A percentile compares a stretch with the other conserved stretches of the same genome.
phyloP scores from a whole-genome alignment of 169 alveolate species.

The Plasmodium chabaudi region DNA sequence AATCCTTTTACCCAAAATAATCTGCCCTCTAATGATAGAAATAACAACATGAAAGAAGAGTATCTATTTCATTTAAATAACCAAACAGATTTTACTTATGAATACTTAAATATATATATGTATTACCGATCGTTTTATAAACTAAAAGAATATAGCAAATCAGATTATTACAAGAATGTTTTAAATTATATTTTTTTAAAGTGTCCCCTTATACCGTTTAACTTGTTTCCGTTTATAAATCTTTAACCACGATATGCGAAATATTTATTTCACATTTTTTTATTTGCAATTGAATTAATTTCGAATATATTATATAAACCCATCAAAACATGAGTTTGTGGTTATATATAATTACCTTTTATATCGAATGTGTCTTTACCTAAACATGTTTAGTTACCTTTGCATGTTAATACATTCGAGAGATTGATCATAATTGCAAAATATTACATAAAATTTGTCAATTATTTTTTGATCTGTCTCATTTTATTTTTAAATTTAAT shows the following conservation, averaged over 20 bases:
- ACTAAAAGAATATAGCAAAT: slow-evolving; percentile 38
- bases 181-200: slow-evolving; percentile 45
- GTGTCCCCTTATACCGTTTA: slow-evolving; percentile 60
- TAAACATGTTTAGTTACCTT: too few relatives aligned
- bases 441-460: too few relatives aligned
- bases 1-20: background rate
- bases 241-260: slow-evolving; percentile 3
- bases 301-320: too few relatives aligned
- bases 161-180: slow-evolving; percentile 51
- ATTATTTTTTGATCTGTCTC: too few relatives aligned
- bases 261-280: background rate
- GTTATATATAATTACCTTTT: too few relatives aligned
- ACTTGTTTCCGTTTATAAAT: slow-evolving; percentile 62
- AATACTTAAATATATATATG: slow-evolving; percentile 73
- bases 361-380: too few relatives aligned
- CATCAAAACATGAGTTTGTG: too few relatives aligned
- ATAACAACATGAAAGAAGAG: background rate
- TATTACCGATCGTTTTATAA: slow-evolving; percentile 42
- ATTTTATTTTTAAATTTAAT: too few relatives aligned
- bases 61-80: slow-evolving; percentile 40
- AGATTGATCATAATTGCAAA: too few relatives aligned
- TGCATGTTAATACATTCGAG: too few relatives aligned
- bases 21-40: background rate
- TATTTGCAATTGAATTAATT: background rate
- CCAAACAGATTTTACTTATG: slow-evolving; percentile 66